Base-by-base conservation (phyloP, 192 early-diverging fungal genomes). In the Mortierella antarctica region DNA sequence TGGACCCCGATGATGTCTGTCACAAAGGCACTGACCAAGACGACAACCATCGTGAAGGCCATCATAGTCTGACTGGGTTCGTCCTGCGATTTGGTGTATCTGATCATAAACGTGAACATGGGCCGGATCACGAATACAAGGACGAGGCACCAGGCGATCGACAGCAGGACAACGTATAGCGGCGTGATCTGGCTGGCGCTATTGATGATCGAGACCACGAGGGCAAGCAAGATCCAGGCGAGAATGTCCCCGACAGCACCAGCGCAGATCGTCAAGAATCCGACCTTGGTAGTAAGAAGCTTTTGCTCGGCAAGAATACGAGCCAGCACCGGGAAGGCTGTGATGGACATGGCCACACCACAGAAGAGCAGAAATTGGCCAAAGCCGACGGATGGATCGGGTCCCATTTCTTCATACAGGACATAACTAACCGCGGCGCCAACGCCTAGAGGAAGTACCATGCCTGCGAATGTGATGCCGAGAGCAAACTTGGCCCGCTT, bases 321-420 rank as follows among this genome's bases (percentile, higher is more conserved):
- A 0, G 95, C 97, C 41, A 99, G 88, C 1, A 99, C 97, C 0
- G 97, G 97, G 66, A 97, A 99, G 1, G 96, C 96, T 0, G 96
- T 98, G 70, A 97, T 96, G 44, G 93, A 85, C 92, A 97, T 95
- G 54, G 95, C 94, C 8, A 98, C 96, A 51, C 96, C 95, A 23
- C 88, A 84, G 82, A 96, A 98, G 59, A 96, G 88, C 20, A 98
- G 57, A 73, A 96, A 97, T 18, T 85, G 91, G 15, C 82, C 68
- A 82, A 95, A 96, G 5, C 82, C 61, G 40, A 88, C 87, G 0
- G 65, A 58, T 13, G 82, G 83, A 23, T 78, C 64, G 8, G 63
- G 51, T 39, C 86, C 82, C 21, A 92, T 68, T 11, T 88, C 59
- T 21, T 87, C 71, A 68, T 92, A 96, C 5, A 95, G 73, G 21